phyloP scores from a whole-genome alignment of 1,284 basidiomycete genomes.

The Moesziomyces aphidis region DNA sequence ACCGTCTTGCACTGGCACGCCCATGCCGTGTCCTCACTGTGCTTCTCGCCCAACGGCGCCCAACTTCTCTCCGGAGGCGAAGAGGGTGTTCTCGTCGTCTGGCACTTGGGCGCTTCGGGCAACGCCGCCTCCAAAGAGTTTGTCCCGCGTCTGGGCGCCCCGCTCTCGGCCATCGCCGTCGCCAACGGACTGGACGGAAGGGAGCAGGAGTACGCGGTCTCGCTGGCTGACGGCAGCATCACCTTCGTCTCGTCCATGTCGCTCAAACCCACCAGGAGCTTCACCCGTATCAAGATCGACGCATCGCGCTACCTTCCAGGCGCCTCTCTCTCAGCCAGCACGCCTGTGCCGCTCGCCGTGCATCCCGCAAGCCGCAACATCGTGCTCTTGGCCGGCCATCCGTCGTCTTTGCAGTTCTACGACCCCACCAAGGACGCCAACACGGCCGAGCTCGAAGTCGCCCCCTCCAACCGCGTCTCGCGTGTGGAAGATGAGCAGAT shows the following conservation, averaged over 20 bases:
- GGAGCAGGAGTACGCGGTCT: constrained; percentile 88
- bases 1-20: constrained; percentile 96
- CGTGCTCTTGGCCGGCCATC: constrained; percentile 90
- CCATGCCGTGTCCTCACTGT: constrained; percentile 88
- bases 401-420: constrained; percentile 92
- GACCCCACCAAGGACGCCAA: constrained; percentile 79
- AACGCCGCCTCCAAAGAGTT: constrained; percentile 70
- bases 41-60: constrained; percentile 90
- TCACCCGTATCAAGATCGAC: constrained; percentile 79
- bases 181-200: constrained; percentile 72
- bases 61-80: constrained; percentile 95
- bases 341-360: constrained; percentile 55
- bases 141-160: constrained; percentile 89
- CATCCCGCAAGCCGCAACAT: constrained; percentile 58
- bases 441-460: constrained; percentile 88
- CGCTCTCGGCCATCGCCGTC: constrained; percentile 74
- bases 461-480: constrained; percentile 91
- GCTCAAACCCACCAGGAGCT: constrained; percentile 79
- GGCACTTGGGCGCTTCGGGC: constrained; percentile 74
- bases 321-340: constrained; percentile 8
- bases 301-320: constrained; percentile 50
- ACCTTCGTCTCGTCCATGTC: constrained; percentile 80
- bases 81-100: constrained; percentile 93
- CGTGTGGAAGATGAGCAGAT: constrained; percentile 82
- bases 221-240: constrained; percentile 84